phyloP scores from a whole-genome alignment of 345 rosid genomes.

The Bruguiera gymnorhiza region DNA sequence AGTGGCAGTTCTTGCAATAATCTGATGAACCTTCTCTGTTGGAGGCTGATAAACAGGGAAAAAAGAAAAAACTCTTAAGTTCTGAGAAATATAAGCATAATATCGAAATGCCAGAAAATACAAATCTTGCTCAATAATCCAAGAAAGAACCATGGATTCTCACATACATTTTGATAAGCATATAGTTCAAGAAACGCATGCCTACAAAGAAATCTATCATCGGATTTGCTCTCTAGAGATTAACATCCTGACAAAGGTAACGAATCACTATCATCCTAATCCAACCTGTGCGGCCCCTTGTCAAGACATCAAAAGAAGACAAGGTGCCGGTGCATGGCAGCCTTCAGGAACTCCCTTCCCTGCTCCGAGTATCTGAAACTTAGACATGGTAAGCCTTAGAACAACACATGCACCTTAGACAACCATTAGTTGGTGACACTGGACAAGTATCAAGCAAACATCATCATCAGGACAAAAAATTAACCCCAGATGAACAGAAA shows the following conservation, averaged over 20 bases:
- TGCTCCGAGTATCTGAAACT: conserved; percentile 99
- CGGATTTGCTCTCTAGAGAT: conserved; percentile 48
- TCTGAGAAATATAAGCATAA: conserved; percentile 14
- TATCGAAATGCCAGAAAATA: conserved; percentile 8
- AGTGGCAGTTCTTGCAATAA: conserved; percentile 79
- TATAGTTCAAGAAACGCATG: conserved; percentile 58
- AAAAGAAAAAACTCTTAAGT: conserved; percentile 22
- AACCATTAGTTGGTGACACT: conserved; percentile 54
- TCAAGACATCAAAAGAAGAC: conserved; percentile 91
- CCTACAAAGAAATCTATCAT: conserved; percentile 54
- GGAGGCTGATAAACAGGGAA: conserved; percentile 65
- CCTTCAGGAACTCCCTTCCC: conserved; percentile 69
- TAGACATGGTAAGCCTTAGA: conserved; percentile 99
- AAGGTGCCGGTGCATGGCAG: conserved; percentile 77
- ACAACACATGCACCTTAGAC: conserved; percentile 73
- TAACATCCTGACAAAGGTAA: conserved; percentile 52
- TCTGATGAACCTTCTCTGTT: conserved; percentile 86
- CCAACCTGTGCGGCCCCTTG: conserved; percentile 97
- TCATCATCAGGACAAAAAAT: conserved; percentile 22
- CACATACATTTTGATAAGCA: conserved; percentile 50
- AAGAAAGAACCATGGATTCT: conserved; percentile 35
- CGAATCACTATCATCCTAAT: conserved; percentile 68
- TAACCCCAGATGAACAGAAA: conserved; percentile 14
- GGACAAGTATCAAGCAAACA: conserved; percentile 46
- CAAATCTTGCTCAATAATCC: conserved; percentile 22